A percentile compares a stretch with the other conserved stretches of the same genome.
These are phyloP conservation scores for Botrytis deweyae DNA, from an alignment of 2,329 filamentous ascomycete species.

Conservation along the genomic window DNA sequence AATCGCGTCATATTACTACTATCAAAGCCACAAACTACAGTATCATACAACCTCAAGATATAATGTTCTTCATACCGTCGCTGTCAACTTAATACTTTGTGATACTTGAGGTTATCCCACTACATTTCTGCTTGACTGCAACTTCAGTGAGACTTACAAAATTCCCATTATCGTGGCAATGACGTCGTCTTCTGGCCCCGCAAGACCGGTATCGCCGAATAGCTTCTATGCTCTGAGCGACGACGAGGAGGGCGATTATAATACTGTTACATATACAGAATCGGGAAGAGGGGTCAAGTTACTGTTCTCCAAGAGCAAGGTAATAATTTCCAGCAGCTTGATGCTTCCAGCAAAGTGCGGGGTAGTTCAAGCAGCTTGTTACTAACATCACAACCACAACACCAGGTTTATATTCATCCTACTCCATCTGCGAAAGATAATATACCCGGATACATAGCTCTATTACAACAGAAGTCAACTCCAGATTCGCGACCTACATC, in stretches of 20 bases:
- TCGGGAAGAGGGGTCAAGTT: slow-evolving; percentile 86
- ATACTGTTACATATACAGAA: slow-evolving; percentile 80
- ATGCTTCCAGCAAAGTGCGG: slow-evolving; percentile 17
- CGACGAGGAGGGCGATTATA: slow-evolving; percentile 92
- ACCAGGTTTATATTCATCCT: slow-evolving; percentile 90
- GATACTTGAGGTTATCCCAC: neutral
- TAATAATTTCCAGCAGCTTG: slow-evolving; percentile 41
- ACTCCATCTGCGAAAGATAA: slow-evolving; percentile 94
- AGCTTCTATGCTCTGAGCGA: slow-evolving; percentile 97
- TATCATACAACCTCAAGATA: neutral
- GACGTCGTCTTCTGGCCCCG: slow-evolving; percentile 36
- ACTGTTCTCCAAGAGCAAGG: slow-evolving; percentile 95
- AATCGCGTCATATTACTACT: neutral
- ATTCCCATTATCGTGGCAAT: slow-evolving; percentile 27
- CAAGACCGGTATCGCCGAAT: slow-evolving; percentile 63
- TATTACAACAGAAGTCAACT: slow-evolving; percentile 80
- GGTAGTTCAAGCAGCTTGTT: slow-evolving; percentile 15
- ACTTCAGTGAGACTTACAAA: neutral
- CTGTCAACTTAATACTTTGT: neutral
- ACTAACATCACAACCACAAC: slow-evolving; percentile 28
- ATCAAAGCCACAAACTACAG: neutral
- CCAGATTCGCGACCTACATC: slow-evolving; percentile 34
- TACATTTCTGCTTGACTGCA: neutral
- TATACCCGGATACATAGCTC: slow-evolving; percentile 87
- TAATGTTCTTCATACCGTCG: neutral